Percentiles rank a stretch among this genome's conserved stretches.
Evolutionary conservation across 352 stramenopile genomes (phyloP).

Genomic region (Elongisporangium senticosum): DNA sequence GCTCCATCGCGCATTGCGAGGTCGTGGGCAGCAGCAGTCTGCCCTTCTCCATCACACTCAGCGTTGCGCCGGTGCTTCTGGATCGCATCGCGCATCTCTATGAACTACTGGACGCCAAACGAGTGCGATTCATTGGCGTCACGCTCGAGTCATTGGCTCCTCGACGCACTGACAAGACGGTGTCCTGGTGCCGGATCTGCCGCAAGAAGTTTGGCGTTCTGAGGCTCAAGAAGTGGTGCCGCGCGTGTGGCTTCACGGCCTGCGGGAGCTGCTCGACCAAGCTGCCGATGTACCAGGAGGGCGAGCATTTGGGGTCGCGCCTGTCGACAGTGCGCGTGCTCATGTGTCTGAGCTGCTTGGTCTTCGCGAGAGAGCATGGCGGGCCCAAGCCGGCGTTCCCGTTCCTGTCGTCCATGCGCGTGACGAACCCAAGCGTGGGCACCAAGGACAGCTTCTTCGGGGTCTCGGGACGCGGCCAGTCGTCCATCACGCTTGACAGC

Average conservation of each 20-base stretch:
- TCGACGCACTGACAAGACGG: background rate
- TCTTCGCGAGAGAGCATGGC: background rate
- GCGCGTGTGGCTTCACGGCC: background rate
- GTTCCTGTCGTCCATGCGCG: background rate
- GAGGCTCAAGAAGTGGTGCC: background rate
- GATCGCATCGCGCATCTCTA: background rate
- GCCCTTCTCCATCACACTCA: background rate
- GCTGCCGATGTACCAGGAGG: background rate
- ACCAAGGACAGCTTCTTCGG: background rate
- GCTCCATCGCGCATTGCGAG: background rate
- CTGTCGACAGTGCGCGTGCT: background rate
- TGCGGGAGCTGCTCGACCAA: background rate
- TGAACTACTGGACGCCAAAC: background rate
- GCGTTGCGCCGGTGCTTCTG: background rate
- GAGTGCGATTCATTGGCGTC: background rate
- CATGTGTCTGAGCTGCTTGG: background rate
- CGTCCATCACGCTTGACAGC: background rate
- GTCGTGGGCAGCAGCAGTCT: background rate
- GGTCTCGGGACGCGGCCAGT: background rate
- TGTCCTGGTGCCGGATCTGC: background rate
- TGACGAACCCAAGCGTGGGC: background rate
- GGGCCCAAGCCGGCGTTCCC: background rate
- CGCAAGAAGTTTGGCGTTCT: background rate
- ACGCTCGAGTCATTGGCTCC: background rate
- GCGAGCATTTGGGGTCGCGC: background rate